These are phyloP conservation scores for Leptographium galeiforme DNA, from an alignment of 2,329 filamentous ascomycete species.

Conservation along the genomic window DNA sequence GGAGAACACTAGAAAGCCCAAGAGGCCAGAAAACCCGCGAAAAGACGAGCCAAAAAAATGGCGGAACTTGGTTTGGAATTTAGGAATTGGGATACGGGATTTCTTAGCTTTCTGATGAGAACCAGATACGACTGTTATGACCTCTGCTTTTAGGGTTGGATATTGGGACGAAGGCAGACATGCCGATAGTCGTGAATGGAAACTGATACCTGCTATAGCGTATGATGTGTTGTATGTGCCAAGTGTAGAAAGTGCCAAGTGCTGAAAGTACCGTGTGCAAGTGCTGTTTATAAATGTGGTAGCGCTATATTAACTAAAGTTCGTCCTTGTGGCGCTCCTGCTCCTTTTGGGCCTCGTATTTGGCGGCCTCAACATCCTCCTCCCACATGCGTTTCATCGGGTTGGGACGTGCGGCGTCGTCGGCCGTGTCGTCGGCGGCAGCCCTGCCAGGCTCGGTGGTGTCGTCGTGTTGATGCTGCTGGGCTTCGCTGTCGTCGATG, in stretches of 20 bases:
- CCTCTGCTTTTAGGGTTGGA: not conserved
- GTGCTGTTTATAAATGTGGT: too few species aligned
- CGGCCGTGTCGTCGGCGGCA: constrained; percentile 10
- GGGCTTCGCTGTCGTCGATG: not conserved
- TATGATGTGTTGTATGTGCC: too few species aligned
- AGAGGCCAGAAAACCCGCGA: not conserved
- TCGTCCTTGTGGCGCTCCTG: constrained; percentile 14
- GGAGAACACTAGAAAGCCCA: not conserved
- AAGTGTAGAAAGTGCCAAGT: too few species aligned
- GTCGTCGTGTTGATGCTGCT: not conserved
- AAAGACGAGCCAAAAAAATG: not conserved
- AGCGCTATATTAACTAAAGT: constrained; percentile 14
- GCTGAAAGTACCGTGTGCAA: too few species aligned
- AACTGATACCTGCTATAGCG: too few species aligned
- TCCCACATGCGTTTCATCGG: constrained; percentile 52
- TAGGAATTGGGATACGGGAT: not conserved
- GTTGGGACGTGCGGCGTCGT: constrained; percentile 24
- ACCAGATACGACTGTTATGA: not conserved
- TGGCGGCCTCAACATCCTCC: constrained; percentile 20
- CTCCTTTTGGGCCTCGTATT: constrained; percentile 6
- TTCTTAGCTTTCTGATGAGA: not conserved
- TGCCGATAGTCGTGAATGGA: not conserved
- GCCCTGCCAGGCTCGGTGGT: constrained; percentile 6
- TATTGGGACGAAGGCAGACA: not conserved
- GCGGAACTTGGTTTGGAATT: not conserved